Evolutionary conservation across 1,284 basidiomycete genomes (phyloP), one percentile per base, ranked within the genome.

Genomic region (Leccinum ponderosum): DNA sequence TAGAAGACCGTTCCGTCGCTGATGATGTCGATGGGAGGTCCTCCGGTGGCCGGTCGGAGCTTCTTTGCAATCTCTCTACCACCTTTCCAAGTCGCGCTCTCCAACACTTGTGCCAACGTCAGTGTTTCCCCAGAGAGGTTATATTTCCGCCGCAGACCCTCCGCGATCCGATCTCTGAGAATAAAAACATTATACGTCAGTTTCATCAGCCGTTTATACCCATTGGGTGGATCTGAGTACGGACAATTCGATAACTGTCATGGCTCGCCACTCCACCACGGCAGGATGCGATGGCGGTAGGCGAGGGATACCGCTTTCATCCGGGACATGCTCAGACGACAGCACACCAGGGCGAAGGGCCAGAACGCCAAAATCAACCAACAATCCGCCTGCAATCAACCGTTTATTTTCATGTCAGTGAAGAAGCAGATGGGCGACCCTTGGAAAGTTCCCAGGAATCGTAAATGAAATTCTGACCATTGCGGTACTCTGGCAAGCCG

Each of bases 61-160:
- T 82, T 76, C 73, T 87, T 91, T 0, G 96, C 96, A 53, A 98
- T 93, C 76, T 97, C 93, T 6, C 95, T 81, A 0, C 92, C 96
- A 3, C 94, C 95, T 72, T 96, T 97, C 97, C 96, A 98, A 0
- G 95, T 98, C 2, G 94, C 95, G 56, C 89, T 89, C 76, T 98
- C 96, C 31, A 98, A 80, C 0, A 98, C 89, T 75, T 98, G 97
- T 0, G 93, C 89, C 11, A 97, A 83, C 0, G 85, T 84, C 31
- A 89, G 80, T 58, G 87, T 77, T 2, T 78, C 78, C 4, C 70
- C 71, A 3, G 75, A 78, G 33, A 89, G 69, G 2, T 77, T 75
- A 53, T 91, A 80, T 65, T 86, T 82, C 57, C 71, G 68, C 52
- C 92, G 87, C 64, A 97, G 87, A 31, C 82, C 81, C 35, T 85